Conservation (phyloP, 495 filamentous ascomycete species). For the Penicillium desertorum region DNA sequence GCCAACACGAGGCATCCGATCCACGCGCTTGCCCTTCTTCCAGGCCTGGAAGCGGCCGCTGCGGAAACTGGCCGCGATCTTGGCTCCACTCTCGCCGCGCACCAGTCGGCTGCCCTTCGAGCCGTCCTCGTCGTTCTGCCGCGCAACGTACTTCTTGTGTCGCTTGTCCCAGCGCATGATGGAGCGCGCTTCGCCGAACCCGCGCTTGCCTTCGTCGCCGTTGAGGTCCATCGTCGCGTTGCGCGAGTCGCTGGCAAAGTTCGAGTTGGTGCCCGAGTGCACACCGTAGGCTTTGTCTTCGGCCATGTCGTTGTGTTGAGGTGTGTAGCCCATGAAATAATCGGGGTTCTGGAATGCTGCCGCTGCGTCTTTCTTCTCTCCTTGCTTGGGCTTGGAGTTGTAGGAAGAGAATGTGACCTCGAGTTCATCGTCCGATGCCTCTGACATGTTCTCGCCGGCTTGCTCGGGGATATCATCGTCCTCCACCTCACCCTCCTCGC, state of each 20-base stretch:
- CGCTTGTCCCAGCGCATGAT: slow-evolving; percentile 97
- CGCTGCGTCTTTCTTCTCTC: slow-evolving; percentile 32
- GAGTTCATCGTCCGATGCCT: slow-evolving; percentile 72
- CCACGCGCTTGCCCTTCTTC: slow-evolving; percentile 80
- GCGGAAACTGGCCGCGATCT: slow-evolving; percentile 90
- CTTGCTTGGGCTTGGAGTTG: slow-evolving; percentile 28
- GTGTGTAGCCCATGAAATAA: slow-evolving; percentile 93
- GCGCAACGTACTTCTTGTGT: slow-evolving; percentile 86
- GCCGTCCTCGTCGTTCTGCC: slow-evolving; percentile 91
- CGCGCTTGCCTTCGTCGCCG: slow-evolving; percentile 76
- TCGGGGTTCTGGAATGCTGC: slow-evolving; percentile 76
- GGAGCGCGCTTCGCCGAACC: slow-evolving; percentile 69
- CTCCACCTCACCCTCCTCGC: slow-evolving; percentile 38
- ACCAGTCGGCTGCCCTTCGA: slow-evolving; percentile 82
- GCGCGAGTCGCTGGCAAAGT: slow-evolving; percentile 81
- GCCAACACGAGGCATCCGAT: slow-evolving; percentile 72
- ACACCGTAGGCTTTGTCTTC: slow-evolving; percentile 93
- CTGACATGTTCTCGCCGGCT: slow-evolving; percentile 58
- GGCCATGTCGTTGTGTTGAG: slow-evolving; percentile 67
- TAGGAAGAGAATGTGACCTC: slow-evolving; percentile 77
- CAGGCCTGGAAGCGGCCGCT: slow-evolving; percentile 91
- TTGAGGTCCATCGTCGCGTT: slow-evolving; percentile 84
- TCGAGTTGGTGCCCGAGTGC: slow-evolving; percentile 69
- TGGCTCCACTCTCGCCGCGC: slow-evolving; percentile 86
- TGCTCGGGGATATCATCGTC: slow-evolving; percentile 40